Percentiles rank a stretch among this genome's conserved stretches.
Evolutionary conservation across 225 moss, liverwort and hornwort species (phyloP).

Genomic region (Straminergon stramineum): DNA sequence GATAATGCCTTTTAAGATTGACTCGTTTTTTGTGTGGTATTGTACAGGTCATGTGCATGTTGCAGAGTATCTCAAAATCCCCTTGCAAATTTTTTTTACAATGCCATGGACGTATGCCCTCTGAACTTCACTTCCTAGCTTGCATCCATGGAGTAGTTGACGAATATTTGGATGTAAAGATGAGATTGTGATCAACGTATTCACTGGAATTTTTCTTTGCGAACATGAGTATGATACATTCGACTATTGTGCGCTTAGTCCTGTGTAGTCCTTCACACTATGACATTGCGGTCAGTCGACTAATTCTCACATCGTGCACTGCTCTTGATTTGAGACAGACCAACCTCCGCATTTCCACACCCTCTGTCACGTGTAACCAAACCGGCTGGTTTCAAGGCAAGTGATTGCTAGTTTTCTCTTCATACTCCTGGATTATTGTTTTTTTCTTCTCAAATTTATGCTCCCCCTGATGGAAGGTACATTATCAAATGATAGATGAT

Average conservation of each 20-base stretch:
- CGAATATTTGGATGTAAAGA: neutral
- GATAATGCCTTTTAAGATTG: neutral
- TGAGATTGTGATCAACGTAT: neutral
- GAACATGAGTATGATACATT: neutral
- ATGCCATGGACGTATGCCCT: constrained; percentile 97
- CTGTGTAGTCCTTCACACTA: neutral
- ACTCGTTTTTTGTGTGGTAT: neutral
- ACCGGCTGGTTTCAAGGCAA: constrained; percentile 62
- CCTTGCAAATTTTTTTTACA: constrained; percentile 87
- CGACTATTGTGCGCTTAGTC: neutral
- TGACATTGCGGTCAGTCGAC: neutral
- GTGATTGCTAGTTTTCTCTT: neutral
- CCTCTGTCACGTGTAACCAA: constrained; percentile 75
- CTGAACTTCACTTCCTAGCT: neutral
- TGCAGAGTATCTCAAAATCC: constrained; percentile 83
- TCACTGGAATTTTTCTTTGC: neutral
- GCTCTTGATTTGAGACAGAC: constrained; percentile 39
- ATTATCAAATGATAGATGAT: neutral
- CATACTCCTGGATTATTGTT: neutral
- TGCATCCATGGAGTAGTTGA: neutral
- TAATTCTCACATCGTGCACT: neutral
- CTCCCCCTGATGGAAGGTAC: neutral
- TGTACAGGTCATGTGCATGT: constrained; percentile 96
- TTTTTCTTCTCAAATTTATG: neutral
- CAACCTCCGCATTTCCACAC: constrained; percentile 87